Evolutionary conservation across 2,329 filamentous ascomycete genomes (phyloP).

Genomic region (Scedosporium dehoogii): DNA sequence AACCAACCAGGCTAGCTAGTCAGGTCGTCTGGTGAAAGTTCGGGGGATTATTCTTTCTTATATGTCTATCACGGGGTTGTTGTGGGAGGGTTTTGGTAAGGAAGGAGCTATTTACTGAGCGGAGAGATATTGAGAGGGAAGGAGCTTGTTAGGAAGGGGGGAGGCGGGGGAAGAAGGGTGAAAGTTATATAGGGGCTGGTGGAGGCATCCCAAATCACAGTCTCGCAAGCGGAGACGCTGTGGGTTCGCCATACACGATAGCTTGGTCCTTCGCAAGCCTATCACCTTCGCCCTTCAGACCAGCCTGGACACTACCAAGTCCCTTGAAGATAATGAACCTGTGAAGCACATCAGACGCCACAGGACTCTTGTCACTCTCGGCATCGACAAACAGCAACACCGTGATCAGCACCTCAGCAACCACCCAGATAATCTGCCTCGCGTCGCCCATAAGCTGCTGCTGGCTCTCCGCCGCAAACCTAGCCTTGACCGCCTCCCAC

Average conservation of each 20-base stretch:
- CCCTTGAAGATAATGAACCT: slow-evolving; percentile 25
- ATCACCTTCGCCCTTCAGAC: background rate
- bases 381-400: slow-evolving; percentile 33
- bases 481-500: slow-evolving; percentile 30
- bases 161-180: too few species aligned
- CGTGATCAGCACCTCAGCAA: slow-evolving; percentile 33
- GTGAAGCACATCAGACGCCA: slow-evolving; percentile 27
- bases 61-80: too few species aligned
- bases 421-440: slow-evolving; percentile 30
- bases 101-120: too few species aligned
- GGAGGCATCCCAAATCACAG: background rate
- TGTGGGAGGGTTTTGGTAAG: too few species aligned
- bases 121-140: too few species aligned
- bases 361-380: slow-evolving; percentile 22
- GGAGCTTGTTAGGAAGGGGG: too few species aligned
- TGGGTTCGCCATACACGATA: slow-evolving; percentile 7
- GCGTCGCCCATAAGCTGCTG: slow-evolving; percentile 34
- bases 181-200: too few species aligned
- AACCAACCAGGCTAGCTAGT: too few species aligned
- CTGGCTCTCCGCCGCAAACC: slow-evolving; percentile 23
- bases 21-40: too few species aligned
- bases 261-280: slow-evolving; percentile 9
- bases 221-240: background rate
- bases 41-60: too few species aligned
- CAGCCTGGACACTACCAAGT: background rate